These are phyloP conservation scores for Lactarius tabidus DNA, from an alignment of 768 basidiomycete species.

Conservation along the genomic window DNA sequence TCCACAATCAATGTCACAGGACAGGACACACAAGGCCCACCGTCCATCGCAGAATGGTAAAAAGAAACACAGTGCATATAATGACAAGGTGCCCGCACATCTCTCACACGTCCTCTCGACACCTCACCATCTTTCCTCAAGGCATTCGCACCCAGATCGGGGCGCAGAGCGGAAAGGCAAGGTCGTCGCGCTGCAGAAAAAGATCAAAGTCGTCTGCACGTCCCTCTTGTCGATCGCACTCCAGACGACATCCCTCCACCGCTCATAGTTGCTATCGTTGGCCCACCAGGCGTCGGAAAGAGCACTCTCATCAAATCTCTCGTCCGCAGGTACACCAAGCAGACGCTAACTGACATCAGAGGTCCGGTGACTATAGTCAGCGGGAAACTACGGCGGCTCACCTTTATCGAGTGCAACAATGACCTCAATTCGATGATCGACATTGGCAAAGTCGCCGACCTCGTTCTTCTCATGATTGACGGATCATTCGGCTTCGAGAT, in stretches of 20 bases:
- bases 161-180: slow-evolving; percentile 81
- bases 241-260: slow-evolving; percentile 91
- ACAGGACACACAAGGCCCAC: slow-evolving; percentile 80
- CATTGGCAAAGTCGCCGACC: slow-evolving; percentile 92
- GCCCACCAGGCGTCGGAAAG: slow-evolving; percentile 96
- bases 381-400: slow-evolving; percentile 90
- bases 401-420: slow-evolving; percentile 96
- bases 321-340: slow-evolving; percentile 89
- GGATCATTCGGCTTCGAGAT: slow-evolving; percentile 98
- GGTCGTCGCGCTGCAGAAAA: slow-evolving; percentile 88
- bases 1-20: slow-evolving; percentile 38
- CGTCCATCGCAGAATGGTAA: slow-evolving; percentile 63
- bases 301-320: slow-evolving; percentile 90
- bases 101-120: slow-evolving; percentile 1
- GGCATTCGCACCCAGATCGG: slow-evolving; percentile 94
- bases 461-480: slow-evolving; percentile 96
- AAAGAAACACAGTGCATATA: slow-evolving; percentile 77
- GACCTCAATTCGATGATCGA: slow-evolving; percentile 99
- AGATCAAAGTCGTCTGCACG: slow-evolving; percentile 93
- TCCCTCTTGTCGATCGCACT: slow-evolving; percentile 92
- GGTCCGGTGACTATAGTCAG: slow-evolving; percentile 94
- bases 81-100: slow-evolving; percentile 72
- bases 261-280: slow-evolving; percentile 90
- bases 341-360: slow-evolving; percentile 81
- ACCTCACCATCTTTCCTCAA: slow-evolving; percentile 28